Evolutionary conservation across 2,329 filamentous ascomycete genomes (phyloP).

Genomic region (Nannizzia gypsea): DNA sequence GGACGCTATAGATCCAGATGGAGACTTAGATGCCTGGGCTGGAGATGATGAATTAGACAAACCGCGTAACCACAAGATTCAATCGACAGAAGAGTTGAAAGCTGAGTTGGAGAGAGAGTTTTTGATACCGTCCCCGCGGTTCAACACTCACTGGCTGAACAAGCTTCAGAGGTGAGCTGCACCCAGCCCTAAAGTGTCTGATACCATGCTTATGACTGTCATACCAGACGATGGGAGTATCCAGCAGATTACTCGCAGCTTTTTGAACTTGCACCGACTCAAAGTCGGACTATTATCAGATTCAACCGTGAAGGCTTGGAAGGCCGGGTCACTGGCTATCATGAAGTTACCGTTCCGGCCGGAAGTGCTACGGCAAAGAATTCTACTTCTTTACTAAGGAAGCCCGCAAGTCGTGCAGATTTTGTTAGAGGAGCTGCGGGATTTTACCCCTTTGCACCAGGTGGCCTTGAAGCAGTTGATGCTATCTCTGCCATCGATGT

Average conservation of each 20-base stretch:
- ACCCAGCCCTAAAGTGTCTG: slow-evolving; percentile 6
- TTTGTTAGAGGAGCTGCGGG: slow-evolving; percentile 88
- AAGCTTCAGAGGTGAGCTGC: slow-evolving; percentile 52
- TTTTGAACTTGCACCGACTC: slow-evolving; percentile 77
- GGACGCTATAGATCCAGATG: slow-evolving; percentile 5
- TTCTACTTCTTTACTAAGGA: slow-evolving; percentile 76
- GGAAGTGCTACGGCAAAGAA: slow-evolving; percentile 88
- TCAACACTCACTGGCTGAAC: slow-evolving; percentile 79
- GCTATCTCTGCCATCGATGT: slow-evolving; percentile 75
- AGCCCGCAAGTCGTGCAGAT: slow-evolving; percentile 74
- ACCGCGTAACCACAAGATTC: slow-evolving; percentile 12
- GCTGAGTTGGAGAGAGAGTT: slow-evolving; percentile 62
- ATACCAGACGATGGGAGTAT: slow-evolving; percentile 57
- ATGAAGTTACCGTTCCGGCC: slow-evolving; percentile 82
- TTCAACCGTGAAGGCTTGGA: slow-evolving; percentile 87
- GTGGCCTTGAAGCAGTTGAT: slow-evolving; percentile 76
- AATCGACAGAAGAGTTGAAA: slow-evolving; percentile 52
- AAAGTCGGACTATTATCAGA: slow-evolving; percentile 86
- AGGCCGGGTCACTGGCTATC: slow-evolving; percentile 84
- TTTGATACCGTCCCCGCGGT: slow-evolving; percentile 64
- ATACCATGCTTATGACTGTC: slow-evolving; percentile 4
- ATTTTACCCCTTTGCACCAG: slow-evolving; percentile 88
- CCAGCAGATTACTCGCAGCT: slow-evolving; percentile 70
- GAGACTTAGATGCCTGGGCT: slow-evolving; percentile 8
- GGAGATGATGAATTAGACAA: background rate